phyloP scores from a whole-genome alignment of 257 asterid genomes.

The Solanum pennellii region DNA sequence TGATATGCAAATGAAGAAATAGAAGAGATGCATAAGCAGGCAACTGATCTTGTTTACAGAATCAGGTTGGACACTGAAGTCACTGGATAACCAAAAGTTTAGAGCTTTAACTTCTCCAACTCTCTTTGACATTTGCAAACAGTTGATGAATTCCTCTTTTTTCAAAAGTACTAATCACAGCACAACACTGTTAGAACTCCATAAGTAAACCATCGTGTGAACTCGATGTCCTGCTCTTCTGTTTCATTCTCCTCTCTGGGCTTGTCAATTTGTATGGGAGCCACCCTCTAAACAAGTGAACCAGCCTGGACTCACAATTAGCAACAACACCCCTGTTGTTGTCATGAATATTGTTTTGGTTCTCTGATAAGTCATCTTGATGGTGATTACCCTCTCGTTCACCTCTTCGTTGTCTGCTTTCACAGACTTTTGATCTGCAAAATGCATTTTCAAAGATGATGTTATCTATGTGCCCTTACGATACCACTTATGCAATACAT shows the following conservation, averaged over 20 bases:
- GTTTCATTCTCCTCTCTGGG: slow-evolving; percentile 16
- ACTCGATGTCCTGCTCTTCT: slow-evolving; percentile 11
- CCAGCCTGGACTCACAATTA: slow-evolving; percentile 22
- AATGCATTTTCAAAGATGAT: background rate
- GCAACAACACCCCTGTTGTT: slow-evolving; percentile 8
- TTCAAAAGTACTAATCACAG: slow-evolving; percentile 3
- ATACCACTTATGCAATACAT: background rate
- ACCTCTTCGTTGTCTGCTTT: background rate
- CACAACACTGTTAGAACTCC: slow-evolving; percentile 26
- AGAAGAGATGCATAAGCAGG: background rate
- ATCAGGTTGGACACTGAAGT: background rate
- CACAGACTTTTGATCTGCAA: background rate
- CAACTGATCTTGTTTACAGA: background rate
- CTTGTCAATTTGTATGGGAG: slow-evolving; percentile 37
- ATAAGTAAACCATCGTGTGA: background rate
- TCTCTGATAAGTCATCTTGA: background rate
- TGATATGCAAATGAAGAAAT: background rate
- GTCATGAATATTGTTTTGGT: background rate
- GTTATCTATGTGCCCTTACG: no score
- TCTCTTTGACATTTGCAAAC: slow-evolving; percentile 13
- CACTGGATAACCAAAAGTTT: background rate
- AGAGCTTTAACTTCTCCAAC: background rate
- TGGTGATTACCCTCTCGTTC: slow-evolving; percentile 1
- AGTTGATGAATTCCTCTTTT: background rate
- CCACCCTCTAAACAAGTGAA: slow-evolving; percentile 40